Percentiles rank a stretch among this genome's conserved stretches.
These are phyloP conservation scores for Kazachstania martiniae DNA, from an alignment of 805 yeast genomes.

Conservation along the genomic window DNA sequence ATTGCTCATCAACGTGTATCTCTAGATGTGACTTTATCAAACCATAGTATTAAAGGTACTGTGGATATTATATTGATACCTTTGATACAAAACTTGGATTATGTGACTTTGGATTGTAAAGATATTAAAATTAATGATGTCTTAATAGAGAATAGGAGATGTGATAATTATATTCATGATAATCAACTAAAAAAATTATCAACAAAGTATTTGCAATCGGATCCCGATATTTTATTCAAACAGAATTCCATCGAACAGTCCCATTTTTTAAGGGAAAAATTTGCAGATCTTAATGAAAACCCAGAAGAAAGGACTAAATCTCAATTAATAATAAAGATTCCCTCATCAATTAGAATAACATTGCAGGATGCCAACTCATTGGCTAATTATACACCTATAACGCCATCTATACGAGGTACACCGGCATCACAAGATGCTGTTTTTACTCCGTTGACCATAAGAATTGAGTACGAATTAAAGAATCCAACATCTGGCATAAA, in stretches of 20 bases:
- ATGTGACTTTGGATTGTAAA: constrained; percentile 68
- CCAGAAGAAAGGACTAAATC: constrained; percentile 23
- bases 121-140: constrained; percentile 57
- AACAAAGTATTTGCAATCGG: constrained; percentile 8
- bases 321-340: constrained; percentile 24
- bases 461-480: constrained; percentile 51
- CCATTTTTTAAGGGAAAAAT: constrained; percentile 24
- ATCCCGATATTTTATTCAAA: constrained; percentile 10
- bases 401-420: constrained; percentile 32
- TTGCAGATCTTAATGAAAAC: constrained; percentile 21
- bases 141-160: constrained; percentile 48
- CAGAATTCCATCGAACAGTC: constrained; percentile 26
- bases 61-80: constrained; percentile 83
- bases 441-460: constrained; percentile 65
- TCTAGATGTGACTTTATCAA: constrained; percentile 68
- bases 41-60: constrained; percentile 48
- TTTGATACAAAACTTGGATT: constrained; percentile 41
- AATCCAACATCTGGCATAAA: constrained; percentile 66
- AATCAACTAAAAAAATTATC: constrained; percentile 15
- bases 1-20: constrained; percentile 79
- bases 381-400: constrained; percentile 30
- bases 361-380: constrained; percentile 40
- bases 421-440: constrained; percentile 35
- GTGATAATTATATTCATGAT: constrained; percentile 25
- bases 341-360: constrained; percentile 39